Percentiles rank a stretch among this genome's conserved stretches.
Evolutionary conservation across 208 protist genomes (phyloP).

Genomic region (Trypanosoma boissoni): DNA sequence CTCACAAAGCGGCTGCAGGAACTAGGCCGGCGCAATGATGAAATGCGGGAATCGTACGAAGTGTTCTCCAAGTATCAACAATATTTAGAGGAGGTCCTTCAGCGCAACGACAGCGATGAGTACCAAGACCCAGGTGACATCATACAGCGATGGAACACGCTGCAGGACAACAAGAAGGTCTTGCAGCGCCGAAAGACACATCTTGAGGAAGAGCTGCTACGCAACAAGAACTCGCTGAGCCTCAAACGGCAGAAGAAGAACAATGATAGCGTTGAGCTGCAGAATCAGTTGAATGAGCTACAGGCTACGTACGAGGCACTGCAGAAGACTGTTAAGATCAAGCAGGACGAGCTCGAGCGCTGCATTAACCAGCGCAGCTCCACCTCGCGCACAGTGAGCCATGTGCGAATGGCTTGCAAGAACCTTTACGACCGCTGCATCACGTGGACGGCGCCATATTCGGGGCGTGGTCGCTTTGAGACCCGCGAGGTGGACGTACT

Average conservation of each 20-base stretch:
- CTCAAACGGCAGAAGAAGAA: slow-evolving; percentile 75
- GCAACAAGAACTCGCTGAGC: slow-evolving; percentile 84
- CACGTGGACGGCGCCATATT: slow-evolving; percentile 70
- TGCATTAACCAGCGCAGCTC: slow-evolving; percentile 84
- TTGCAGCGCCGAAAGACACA: slow-evolving; percentile 89
- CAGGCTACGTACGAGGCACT: slow-evolving; percentile 80
- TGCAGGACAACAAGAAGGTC: slow-evolving; percentile 90
- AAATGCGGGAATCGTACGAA: slow-evolving; percentile 53
- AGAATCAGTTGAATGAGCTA: slow-evolving; percentile 88
- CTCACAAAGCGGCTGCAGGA: slow-evolving; percentile 50
- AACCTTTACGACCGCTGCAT: slow-evolving; percentile 91
- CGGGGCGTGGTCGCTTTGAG: slow-evolving; percentile 71
- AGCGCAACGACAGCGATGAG: slow-evolving; percentile 88
- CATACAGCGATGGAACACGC: slow-evolving; percentile 88
- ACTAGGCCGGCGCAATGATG: slow-evolving; percentile 59
- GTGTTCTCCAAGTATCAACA: slow-evolving; percentile 80
- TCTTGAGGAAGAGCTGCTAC: slow-evolving; percentile 87
- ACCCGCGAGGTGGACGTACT: slow-evolving; percentile 63
- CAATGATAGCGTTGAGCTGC: slow-evolving; percentile 85
- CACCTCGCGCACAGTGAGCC: slow-evolving; percentile 86
- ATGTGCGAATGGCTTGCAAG: slow-evolving; percentile 88
- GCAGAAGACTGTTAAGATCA: slow-evolving; percentile 86
- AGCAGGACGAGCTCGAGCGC: slow-evolving; percentile 88
- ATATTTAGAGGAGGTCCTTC: slow-evolving; percentile 89
- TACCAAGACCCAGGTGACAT: slow-evolving; percentile 90